Evolutionary conservation across 202 grass and related monocot genomes (phyloP).

Genomic region (Zoysia matrella): DNA sequence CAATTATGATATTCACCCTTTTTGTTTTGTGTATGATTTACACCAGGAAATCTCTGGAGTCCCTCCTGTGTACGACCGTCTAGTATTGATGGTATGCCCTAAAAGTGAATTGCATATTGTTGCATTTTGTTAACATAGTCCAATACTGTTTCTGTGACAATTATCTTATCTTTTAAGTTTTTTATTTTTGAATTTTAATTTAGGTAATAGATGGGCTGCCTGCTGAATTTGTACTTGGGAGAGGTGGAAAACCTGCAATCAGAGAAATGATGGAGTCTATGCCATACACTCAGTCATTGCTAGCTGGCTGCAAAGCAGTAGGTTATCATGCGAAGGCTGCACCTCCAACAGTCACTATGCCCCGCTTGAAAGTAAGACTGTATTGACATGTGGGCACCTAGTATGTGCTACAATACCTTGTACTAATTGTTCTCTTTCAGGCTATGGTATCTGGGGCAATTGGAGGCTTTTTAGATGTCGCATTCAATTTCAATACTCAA

Average conservation of each 20-base stretch:
- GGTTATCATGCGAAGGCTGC: constrained; percentile 97
- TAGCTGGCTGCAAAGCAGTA: constrained; percentile 63
- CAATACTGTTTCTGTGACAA: background rate
- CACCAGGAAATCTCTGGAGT: constrained; percentile 66
- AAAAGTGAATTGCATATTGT: constrained; percentile 5
- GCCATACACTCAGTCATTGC: constrained; percentile 84
- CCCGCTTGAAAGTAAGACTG: constrained; percentile 76
- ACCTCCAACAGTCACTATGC: constrained; percentile 94
- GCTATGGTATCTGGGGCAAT: constrained; percentile 92
- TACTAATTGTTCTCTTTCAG: constrained; percentile 49
- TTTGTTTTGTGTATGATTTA: constrained; percentile 8
- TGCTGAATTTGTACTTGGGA: constrained; percentile 90
- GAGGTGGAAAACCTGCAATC: constrained; percentile 60
- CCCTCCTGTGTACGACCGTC: constrained; percentile 69
- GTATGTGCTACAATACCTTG: background rate
- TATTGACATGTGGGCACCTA: background rate
- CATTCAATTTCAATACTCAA: constrained; percentile 97
- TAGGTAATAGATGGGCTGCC: constrained; percentile 96
- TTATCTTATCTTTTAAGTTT: constrained; percentile 21
- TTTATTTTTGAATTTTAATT: constrained; percentile 54
- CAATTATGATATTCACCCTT: constrained; percentile 10
- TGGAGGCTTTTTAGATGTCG: constrained; percentile 96
- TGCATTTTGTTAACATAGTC: constrained; percentile 18
- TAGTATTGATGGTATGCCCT: constrained; percentile 84
- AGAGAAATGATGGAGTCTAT: constrained; percentile 76